Percentiles rank a stretch among this genome's conserved stretches.
Evolutionary conservation across 768 basidiomycete species (phyloP).

Genomic region (Hygrocybe coccinea): DNA sequence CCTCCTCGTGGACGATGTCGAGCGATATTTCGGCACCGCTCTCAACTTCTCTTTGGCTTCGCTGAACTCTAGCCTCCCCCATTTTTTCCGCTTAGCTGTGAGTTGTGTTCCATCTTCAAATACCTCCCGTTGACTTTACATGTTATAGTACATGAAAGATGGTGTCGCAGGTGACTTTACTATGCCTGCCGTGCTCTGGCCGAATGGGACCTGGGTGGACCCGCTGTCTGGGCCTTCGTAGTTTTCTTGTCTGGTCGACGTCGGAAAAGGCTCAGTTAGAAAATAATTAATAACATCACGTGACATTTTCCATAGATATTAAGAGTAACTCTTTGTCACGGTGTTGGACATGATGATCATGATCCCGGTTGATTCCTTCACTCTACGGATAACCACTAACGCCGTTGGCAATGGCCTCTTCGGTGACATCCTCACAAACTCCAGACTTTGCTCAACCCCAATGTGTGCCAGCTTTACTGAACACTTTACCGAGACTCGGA

Average conservation of each 20-base stretch:
- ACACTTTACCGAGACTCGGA: not conserved
- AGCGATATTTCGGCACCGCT: conserved; percentile 65
- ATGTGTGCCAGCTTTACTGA: conserved; percentile 1
- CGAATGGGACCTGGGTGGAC: conserved; percentile 80
- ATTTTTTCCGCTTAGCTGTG: conserved; percentile 78
- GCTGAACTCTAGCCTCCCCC: conserved; percentile 56
- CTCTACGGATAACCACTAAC: no score
- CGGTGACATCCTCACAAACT: not conserved
- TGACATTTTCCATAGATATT: no score
- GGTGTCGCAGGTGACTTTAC: conserved; percentile 69
- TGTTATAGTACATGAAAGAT: conserved; percentile 43
- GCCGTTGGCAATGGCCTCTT: not conserved
- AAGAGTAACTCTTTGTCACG: no score
- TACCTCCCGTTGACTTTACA: not conserved
- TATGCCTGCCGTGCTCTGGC: conserved; percentile 67
- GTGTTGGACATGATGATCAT: no score
- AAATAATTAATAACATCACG: not conserved
- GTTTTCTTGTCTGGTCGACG: not conserved
- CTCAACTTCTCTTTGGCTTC: conserved; percentile 67
- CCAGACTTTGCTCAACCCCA: not conserved
- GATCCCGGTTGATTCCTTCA: not conserved
- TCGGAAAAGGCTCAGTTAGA: not conserved
- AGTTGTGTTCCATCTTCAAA: conserved; percentile 27
- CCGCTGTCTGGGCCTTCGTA: conserved; percentile 63
- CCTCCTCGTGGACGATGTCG: conserved; percentile 82